Conservation (phyloP, 345 rosid genomes). For the Odontarrhena argentea region DNA sequence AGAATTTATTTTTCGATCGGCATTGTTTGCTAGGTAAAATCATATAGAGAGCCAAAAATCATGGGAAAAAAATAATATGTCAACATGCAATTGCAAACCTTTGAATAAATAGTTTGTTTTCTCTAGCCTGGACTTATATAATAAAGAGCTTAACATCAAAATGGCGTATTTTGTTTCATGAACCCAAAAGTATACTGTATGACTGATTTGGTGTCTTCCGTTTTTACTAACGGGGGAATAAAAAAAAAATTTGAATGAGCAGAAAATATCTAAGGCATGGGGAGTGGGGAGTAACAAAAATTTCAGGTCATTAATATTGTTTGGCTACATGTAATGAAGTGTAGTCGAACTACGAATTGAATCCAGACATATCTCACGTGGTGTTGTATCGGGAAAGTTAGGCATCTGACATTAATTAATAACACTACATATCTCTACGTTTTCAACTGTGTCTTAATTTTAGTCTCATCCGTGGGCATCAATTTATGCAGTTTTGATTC, state of each 20-base stretch:
- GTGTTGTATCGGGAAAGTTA: slow-evolving; percentile 36
- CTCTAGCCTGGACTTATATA: too few relatives aligned
- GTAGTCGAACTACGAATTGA: slow-evolving; percentile 25
- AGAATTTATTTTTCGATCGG: too few relatives aligned
- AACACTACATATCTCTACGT: slow-evolving; percentile 14
- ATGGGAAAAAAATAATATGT: too few relatives aligned
- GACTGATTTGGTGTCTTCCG: too few relatives aligned
- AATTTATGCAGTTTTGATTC: slow-evolving; percentile 22
- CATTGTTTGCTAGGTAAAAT: too few relatives aligned
- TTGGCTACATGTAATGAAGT: slow-evolving; percentile 28
- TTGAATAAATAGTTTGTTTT: too few relatives aligned
- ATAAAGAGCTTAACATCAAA: too few relatives aligned
- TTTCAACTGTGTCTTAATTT: slow-evolving; percentile 16
- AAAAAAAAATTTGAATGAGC: background rate
- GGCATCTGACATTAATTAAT: slow-evolving; percentile 36
- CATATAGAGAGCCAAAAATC: too few relatives aligned
- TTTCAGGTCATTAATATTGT: slow-evolving; percentile 16
- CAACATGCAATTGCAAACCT: too few relatives aligned
- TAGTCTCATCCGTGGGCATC: slow-evolving; percentile 24
- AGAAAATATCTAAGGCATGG: slow-evolving; percentile 16
- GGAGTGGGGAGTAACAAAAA: slow-evolving; percentile 15
- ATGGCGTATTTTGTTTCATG: too few relatives aligned
- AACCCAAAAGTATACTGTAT: too few relatives aligned
- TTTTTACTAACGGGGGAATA: too few relatives aligned
- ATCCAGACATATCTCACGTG: slow-evolving; percentile 39